phyloP scores from a whole-genome alignment of 2,329 filamentous ascomycete genomes.

The Fusarium sp. region DNA sequence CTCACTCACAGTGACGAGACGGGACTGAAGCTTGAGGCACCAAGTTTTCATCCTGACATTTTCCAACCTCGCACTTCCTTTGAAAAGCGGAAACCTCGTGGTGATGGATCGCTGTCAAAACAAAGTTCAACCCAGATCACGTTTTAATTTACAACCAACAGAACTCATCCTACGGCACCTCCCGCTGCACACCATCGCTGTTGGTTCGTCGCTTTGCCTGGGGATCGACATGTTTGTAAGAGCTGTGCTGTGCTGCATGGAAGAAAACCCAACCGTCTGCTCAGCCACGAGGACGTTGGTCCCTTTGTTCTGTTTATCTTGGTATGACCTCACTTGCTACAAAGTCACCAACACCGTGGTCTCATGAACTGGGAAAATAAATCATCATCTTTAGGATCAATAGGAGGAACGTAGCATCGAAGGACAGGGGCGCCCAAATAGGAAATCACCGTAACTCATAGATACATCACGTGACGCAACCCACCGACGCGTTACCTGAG shows the following conservation, averaged over 20 bases:
- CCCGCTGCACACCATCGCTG: background rate
- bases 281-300: no score
- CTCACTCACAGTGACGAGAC: background rate
- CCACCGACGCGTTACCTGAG: constrained; percentile 26
- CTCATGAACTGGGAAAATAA: background rate
- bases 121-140: constrained; percentile 23
- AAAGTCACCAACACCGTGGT: background rate
- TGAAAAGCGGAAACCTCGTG: background rate
- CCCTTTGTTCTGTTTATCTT: background rate
- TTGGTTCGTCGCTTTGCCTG: background rate
- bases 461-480: constrained; percentile 21
- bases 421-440: constrained; percentile 19
- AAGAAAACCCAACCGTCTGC: background rate
- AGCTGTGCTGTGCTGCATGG: background rate
- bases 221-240: background rate
- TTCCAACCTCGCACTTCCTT: background rate
- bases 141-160: constrained; percentile 26
- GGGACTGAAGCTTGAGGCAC: background rate
- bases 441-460: constrained; percentile 12
- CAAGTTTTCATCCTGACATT: background rate
- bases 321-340: background rate
- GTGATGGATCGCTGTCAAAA: background rate
- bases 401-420: background rate
- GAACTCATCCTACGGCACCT: constrained; percentile 13
- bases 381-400: background rate